phyloP scores from a whole-genome alignment of 140 eudicot species.

The Oenanthe javanica region DNA sequence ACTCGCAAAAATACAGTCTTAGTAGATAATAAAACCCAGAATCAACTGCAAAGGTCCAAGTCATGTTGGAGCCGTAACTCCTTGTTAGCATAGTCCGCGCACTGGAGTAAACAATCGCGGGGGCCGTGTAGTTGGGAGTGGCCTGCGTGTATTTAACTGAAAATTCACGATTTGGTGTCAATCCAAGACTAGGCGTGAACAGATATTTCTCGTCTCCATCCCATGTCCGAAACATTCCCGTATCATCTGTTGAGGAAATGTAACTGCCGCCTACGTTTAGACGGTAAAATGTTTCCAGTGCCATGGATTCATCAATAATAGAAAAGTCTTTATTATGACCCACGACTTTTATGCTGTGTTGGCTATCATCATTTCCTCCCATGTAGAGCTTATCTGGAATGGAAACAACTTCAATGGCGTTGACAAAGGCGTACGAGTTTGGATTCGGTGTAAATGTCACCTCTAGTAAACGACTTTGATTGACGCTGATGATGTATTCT shows the following conservation, averaged over 20 bases:
- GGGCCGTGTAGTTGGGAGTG: conserved; percentile 46
- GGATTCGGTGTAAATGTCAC: conserved; percentile 39
- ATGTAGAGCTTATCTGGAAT: neutral
- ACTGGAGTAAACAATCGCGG: conserved; percentile 40
- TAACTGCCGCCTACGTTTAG: conserved; percentile 41
- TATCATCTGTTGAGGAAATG: conserved; percentile 18
- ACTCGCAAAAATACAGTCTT: too few relatives aligned
- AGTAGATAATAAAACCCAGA: conserved; percentile 43
- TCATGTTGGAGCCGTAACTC: conserved; percentile 15
- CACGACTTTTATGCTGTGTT: neutral
- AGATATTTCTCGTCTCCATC: conserved; percentile 31
- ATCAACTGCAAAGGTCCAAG: conserved; percentile 56
- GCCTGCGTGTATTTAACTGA: conserved; percentile 23
- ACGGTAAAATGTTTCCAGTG: conserved; percentile 48
- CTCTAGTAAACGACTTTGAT: conserved; percentile 8
- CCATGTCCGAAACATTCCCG: conserved; percentile 58
- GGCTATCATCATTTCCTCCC: neutral
- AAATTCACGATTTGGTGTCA: neutral
- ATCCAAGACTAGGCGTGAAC: neutral
- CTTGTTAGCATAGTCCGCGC: conserved; percentile 24
- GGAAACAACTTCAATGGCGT: conserved; percentile 28
- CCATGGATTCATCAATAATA: conserved; percentile 13
- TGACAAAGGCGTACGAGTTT: conserved; percentile 35
- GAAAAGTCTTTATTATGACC: neutral
- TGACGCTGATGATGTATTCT: conserved; percentile 18